Evolutionary conservation across 441 rosid genomes (phyloP).

Genomic region (Erodium chrysanthum): DNA sequence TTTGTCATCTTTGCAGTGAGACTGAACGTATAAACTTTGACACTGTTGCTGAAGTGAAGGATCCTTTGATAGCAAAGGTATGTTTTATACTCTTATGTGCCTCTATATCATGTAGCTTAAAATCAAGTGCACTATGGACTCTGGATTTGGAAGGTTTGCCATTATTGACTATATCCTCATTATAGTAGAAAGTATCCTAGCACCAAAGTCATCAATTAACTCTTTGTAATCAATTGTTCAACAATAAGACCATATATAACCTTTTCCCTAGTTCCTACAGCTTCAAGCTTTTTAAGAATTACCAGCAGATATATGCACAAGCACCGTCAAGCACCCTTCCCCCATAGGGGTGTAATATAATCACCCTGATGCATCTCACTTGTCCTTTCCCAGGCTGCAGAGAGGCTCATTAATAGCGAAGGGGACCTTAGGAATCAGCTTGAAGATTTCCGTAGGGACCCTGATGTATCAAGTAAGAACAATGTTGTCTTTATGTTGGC

Average conservation of each 20-base stretch:
- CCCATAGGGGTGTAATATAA: neutral
- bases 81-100: neutral
- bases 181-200: neutral
- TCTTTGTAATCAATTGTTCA: neutral
- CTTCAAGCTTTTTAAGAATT: neutral
- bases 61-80: slow-evolving; percentile 72
- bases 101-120: neutral
- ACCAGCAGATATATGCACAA: neutral
- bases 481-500: neutral
- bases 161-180: neutral
- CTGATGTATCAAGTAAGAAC: slow-evolving; percentile 53
- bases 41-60: slow-evolving; percentile 48
- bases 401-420: slow-evolving; percentile 51
- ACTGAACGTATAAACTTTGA: slow-evolving; percentile 54
- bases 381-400: slow-evolving; percentile 57
- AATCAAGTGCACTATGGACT: neutral
- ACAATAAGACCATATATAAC: neutral
- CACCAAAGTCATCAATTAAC: slow-evolving; percentile 4
- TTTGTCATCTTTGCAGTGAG: slow-evolving; percentile 33
- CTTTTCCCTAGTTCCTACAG: neutral
- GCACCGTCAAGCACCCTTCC: neutral
- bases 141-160: neutral
- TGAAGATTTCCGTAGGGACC: slow-evolving; percentile 49
- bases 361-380: slow-evolving; percentile 13
- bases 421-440: slow-evolving; percentile 57